Percentiles rank a stretch among this genome's conserved stretches.
phyloP scores from a whole-genome alignment of 129 eudicot species.

The Pseudognaphalium luteoalbum region DNA sequence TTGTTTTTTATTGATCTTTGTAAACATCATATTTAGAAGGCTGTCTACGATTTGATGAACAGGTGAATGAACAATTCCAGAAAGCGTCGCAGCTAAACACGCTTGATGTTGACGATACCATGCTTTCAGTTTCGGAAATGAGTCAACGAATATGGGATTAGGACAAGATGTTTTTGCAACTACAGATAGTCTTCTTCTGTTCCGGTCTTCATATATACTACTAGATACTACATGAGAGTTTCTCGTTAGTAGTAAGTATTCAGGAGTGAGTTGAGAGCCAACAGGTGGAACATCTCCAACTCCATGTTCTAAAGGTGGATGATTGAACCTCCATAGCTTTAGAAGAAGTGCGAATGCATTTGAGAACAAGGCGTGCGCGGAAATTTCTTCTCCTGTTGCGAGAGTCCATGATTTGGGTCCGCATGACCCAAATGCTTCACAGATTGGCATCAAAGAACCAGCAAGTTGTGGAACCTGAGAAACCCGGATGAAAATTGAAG shows the following conservation, averaged over 20 bases:
- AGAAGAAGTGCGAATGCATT: constrained; percentile 97
- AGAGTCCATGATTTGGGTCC: constrained; percentile 86
- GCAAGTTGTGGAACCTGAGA: constrained; percentile 94
- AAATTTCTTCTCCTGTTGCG: constrained; percentile 80
- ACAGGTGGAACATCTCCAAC: constrained; percentile 95
- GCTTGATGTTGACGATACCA: constrained; percentile 98
- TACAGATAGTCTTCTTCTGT: constrained; percentile 57
- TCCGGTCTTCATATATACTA: constrained; percentile 41
- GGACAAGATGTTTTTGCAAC: constrained; percentile 57
- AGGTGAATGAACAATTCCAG: constrained; percentile 81
- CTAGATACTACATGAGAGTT: constrained; percentile 62
- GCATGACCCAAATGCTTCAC: constrained; percentile 96
- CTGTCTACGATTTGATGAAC: constrained; percentile 85
- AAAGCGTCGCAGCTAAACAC: constrained; percentile 87
- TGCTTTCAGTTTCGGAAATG: constrained; percentile 83
- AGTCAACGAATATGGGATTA: constrained; percentile 73
- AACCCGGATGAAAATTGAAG: constrained; percentile 4
- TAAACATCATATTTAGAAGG: constrained; percentile 82
- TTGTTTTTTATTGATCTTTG: constrained; percentile 58
- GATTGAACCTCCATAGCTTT: constrained; percentile 93
- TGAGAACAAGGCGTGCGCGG: constrained; percentile 83
- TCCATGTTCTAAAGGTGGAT: constrained; percentile 84
- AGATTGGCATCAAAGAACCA: constrained; percentile 84
- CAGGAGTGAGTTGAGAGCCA: constrained; percentile 91
- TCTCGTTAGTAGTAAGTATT: constrained; percentile 70